Evolutionary conservation across 257 asterid species (phyloP), one percentile per base, ranked within the genome.

Genomic region (Phtheirospermum japonicum): DNA sequence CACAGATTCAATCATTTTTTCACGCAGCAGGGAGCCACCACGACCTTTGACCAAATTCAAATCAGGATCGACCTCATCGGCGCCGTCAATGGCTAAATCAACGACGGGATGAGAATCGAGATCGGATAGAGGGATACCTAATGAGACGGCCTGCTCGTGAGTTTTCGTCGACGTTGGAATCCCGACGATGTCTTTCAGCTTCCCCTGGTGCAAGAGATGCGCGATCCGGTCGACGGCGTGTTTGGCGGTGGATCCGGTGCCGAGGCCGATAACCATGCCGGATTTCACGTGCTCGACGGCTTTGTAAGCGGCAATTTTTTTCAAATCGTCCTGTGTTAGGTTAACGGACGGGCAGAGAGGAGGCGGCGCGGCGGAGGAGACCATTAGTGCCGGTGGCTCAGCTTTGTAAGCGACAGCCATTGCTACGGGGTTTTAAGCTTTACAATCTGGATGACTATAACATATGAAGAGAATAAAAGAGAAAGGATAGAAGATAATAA

Each of bases 1-100:
- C 4, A 69, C 86, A 1, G 81, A 69, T 57, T 83, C 90, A 4
- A 83, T 74, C 90, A 83, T 83, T 60, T 80, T 83, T 65, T 83
- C 90, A 60, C 90, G 67, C 72, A 83, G 32, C 30, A 83, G 50
- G 0, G 87, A 80, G 0, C 90, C 90, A 0, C 89, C 94, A 4
- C 94, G 74, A 5, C 94, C 94, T 32, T 85, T 85, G 1, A 85
- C 94, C 77, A 85, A 69, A 75, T 85, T 85, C 75, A 85, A 40
- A 0, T 61, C 59, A 4, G 80, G 76, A 65, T 85, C 94, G 18
- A 85, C 89, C 76, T 85, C 89, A 49, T 85, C 87, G 4, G 89
- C 94, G 0, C 94, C 89, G 30, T 85, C 94, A 16, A 85, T 85
- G 0, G 89, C 85, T 48, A 85, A 73, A 74, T 85, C 94, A 13